Evolutionary conservation across 768 basidiomycete genomes (phyloP).

Genomic region (Leccinum variicolor): DNA sequence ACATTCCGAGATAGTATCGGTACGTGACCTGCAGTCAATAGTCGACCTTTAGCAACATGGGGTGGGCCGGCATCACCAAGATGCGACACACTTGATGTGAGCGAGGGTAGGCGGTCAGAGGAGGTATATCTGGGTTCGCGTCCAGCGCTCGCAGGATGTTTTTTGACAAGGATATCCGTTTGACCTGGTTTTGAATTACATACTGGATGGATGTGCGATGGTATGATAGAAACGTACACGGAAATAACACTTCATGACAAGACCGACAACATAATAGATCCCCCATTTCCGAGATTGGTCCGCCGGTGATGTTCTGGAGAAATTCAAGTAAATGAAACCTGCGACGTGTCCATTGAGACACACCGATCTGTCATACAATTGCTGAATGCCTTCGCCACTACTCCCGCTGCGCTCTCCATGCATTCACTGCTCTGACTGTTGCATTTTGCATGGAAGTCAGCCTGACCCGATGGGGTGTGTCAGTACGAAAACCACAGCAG

Average conservation of each 20-base stretch:
- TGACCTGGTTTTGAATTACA: conserved; percentile 51
- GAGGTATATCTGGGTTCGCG: conserved; percentile 82
- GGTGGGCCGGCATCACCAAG: conserved; percentile 1
- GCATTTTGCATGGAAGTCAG: conserved; percentile 58
- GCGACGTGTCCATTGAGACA: conserved; percentile 2
- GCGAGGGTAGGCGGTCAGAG: conserved; percentile 69
- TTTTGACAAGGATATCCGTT: conserved; percentile 86
- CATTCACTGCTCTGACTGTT: conserved; percentile 56
- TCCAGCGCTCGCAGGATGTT: conserved; percentile 88
- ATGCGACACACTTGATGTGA: conserved; percentile 69
- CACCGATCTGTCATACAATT: conserved; percentile 84
- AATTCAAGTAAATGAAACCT: background rate
- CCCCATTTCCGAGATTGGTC: conserved; percentile 85
- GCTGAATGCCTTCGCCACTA: conserved; percentile 87
- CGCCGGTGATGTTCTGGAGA: conserved; percentile 57
- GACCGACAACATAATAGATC: conserved; percentile 86
- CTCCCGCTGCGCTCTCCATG: conserved; percentile 85
- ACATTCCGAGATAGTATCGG: conserved; percentile 92
- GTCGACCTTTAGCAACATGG: conserved; percentile 12
- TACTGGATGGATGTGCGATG: background rate
- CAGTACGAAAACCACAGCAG: background rate
- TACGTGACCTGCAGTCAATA: conserved; percentile 72
- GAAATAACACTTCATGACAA: conserved; percentile 94
- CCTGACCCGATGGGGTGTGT: conserved; percentile 34
- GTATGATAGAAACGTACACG: conserved; percentile 48